Evolutionary conservation across 805 yeast genomes (phyloP), one percentile per base, ranked within the genome.

Genomic region (Suhomyces tanzawaensis): DNA sequence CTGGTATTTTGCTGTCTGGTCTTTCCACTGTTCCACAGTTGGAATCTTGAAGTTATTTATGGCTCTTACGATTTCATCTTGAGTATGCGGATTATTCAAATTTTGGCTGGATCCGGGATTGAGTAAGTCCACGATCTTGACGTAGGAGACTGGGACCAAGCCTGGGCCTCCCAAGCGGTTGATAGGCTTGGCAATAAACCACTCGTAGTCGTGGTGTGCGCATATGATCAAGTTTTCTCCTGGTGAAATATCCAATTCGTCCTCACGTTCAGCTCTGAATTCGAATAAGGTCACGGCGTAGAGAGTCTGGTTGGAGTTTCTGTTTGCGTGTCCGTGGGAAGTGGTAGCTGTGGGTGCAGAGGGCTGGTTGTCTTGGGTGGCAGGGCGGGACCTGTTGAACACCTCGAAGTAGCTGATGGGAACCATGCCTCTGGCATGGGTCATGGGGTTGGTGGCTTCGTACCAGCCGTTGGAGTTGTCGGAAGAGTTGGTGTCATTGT

Each of bases 131-230:
- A 91, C 79, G 25, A 91, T 75, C 54, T 88, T 86, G 17, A 93
- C 93, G 53, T 85, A 93, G 14, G 86, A 77, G 4, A 87, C 90
- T 0, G 99, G 99, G 6, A 93, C 95, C 32, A 93, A 71, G 1
- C 99, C 99, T 0, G 98, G 98, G 1, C 97, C 99, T 18, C 99
- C 98, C 26, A 93, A 69, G 38, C 97, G 72, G 42, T 91, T 95
- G 29, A 93, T 85, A 11, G 96, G 96, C 59, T 93, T 93, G 4
- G 97, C 98, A 42, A 93, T 93, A 52, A 89, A 90, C 99, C 99
- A 93, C 64, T 95, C 99, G 47, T 72, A 85, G 39, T 88, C 89
- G 56, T 91, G 95, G 62, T 91, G 97, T 2, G 99, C 99, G 63
- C 96, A 91, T 9, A 95, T 79, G 21, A 90, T 85, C 45, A 93